Conservation (phyloP, 352 stramenopile species). For the Halophytophthora batemanensis region DNA sequence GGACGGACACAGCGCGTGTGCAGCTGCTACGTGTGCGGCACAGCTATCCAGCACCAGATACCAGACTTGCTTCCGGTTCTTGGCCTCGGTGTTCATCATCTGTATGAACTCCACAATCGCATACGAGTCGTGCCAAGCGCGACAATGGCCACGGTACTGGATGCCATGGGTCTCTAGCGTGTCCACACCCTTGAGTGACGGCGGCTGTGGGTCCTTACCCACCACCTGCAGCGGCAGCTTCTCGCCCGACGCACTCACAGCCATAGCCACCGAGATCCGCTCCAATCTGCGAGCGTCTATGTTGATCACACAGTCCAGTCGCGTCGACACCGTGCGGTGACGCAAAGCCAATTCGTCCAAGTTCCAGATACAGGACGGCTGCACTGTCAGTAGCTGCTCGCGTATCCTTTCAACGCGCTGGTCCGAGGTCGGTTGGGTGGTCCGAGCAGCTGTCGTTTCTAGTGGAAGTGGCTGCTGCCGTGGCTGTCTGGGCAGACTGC, state of each 20-base stretch:
- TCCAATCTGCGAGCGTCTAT: conserved; percentile 46
- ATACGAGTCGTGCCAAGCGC: conserved; percentile 51
- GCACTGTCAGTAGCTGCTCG: conserved; percentile 42
- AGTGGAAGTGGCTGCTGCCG: conserved; percentile 15
- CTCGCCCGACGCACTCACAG: conserved; percentile 60
- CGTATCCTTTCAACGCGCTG: conserved; percentile 48
- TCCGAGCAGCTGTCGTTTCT: neutral
- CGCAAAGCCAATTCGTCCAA: conserved; percentile 53
- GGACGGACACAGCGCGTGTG: conserved; percentile 50
- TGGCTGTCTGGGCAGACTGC: conserved; percentile 49
- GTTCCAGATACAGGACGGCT: conserved; percentile 69
- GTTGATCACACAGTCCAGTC: conserved; percentile 39
- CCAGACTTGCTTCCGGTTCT: conserved; percentile 56
- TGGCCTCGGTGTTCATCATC: conserved; percentile 54
- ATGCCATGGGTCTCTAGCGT: conserved; percentile 30
- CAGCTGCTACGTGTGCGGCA: conserved; percentile 59
- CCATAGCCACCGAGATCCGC: conserved; percentile 49
- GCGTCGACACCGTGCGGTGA: conserved; percentile 40
- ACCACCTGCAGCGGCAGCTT: conserved; percentile 64
- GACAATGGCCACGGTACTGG: conserved; percentile 41
- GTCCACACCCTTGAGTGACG: conserved; percentile 39
- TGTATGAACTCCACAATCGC: conserved; percentile 56
- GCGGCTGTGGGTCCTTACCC: conserved; percentile 33
- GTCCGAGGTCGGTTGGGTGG: conserved; percentile 24
- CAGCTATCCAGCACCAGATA: conserved; percentile 68